These are phyloP conservation scores for Populus nigra DNA, from an alignment of 345 rosid species.

Conservation along the genomic window DNA sequence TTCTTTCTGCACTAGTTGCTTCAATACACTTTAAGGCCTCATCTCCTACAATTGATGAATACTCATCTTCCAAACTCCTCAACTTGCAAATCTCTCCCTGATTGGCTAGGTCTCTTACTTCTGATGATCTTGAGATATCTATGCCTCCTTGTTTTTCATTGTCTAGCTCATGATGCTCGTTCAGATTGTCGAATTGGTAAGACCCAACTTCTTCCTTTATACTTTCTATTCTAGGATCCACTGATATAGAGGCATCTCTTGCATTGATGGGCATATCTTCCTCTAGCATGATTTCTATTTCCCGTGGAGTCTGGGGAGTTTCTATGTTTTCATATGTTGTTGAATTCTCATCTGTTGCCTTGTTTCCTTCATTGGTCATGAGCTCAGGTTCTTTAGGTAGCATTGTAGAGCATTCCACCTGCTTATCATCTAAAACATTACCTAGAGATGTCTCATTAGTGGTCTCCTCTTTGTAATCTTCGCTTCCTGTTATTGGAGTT, in stretches of 20 bases:
- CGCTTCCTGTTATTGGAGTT: conserved; percentile 4
- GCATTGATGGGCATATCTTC: conserved; percentile 10
- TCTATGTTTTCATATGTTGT: conserved; percentile 15
- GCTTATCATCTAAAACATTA: conserved; percentile 13
- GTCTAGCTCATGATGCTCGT: conserved; percentile 18
- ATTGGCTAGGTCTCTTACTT: conserved; percentile 10
- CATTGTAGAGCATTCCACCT: conserved; percentile 5
- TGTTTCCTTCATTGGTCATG: conserved; percentile 14
- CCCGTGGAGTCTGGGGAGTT: conserved; percentile 7
- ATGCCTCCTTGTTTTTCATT: conserved; percentile 8
- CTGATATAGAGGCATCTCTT: conserved; percentile 14
- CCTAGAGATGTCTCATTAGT: neutral
- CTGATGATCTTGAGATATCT: conserved; percentile 13
- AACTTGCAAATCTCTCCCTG: conserved; percentile 10
- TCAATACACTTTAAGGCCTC: conserved; percentile 11
- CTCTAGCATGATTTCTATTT: neutral
- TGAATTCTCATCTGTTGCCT: conserved; percentile 12
- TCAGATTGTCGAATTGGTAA: conserved; percentile 8
- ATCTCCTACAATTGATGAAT: conserved; percentile 11
- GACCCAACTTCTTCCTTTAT: conserved; percentile 9
- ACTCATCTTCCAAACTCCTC: conserved; percentile 7
- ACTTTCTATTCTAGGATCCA: conserved; percentile 13
- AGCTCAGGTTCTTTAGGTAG: conserved; percentile 20
- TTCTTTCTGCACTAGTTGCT: neutral
- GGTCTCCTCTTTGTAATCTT: conserved; percentile 1